Evolutionary conservation across 2,329 filamentous ascomycete species (phyloP), one percentile per base, ranked within the genome.

Genomic region (Coniella vitis): DNA sequence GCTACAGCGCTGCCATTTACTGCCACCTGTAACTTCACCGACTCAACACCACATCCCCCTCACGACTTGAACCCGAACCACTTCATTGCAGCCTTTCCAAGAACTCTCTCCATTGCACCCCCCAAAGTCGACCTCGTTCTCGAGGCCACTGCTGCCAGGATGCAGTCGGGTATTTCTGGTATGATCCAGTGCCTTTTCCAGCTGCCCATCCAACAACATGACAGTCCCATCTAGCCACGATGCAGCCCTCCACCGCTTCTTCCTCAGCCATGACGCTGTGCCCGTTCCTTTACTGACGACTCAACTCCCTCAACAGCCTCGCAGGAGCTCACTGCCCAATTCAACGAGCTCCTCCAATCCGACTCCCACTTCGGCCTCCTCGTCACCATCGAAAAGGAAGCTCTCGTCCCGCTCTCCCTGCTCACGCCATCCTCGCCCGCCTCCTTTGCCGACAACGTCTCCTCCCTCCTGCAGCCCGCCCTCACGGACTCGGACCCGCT

Each of bases 311-410:
- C 10, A 19, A 32, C 62, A 87, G 88, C 85, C 56, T 90, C 87
- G 49, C 68, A 83, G 68, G 87, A 91, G 74, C 84, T 93, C 54
- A 78, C 83, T 63, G 71, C 79, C 59, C 76, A 86, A 58, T 90
- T 93, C 75, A 82, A 80, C 68, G 71, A 69, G 53, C 75, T 93
- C 61, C 75, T 89, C 55, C 74, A 75, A 42, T 77, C 77, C 44
- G 63, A 74, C 47, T 68, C 72, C 43, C 74, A 83, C 56, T 86
- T 88, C 57, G 87, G 81, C 45, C 78, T 93, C 34, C 69, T 91
- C 46, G 81, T 81, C 45, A 84, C 77, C 54, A 91, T 93, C 61
- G 65, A 76, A 42, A 72, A 76, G 51, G 88, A 93, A 67, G 64
- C 79, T 31, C 80, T 93, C 50, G 69, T 78, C 1, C 86, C 86